Conservation (phyloP, 495 filamentous ascomycete species). For the Penicillium coffeae region DNA sequence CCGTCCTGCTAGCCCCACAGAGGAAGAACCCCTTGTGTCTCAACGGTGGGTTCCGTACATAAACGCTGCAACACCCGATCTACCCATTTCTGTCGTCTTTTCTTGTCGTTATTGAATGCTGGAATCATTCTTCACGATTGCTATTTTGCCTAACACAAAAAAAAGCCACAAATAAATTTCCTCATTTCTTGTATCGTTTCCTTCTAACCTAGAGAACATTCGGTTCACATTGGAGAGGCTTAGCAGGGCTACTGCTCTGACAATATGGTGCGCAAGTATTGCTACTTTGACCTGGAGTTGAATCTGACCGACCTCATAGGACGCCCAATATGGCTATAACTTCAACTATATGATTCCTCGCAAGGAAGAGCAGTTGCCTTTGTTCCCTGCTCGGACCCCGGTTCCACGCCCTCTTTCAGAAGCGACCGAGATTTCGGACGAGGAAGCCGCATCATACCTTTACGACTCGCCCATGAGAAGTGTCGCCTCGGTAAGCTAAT, state of each 20-base stretch:
- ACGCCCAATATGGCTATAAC: slow-evolving; percentile 3
- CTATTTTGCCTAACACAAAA: not conserved
- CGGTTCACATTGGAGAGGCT: not conserved
- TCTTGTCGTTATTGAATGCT: not conserved
- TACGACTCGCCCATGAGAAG: not conserved
- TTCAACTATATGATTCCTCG: slow-evolving; percentile 4
- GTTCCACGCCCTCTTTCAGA: slow-evolving; percentile 39
- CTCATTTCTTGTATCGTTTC: not conserved
- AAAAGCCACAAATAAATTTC: not conserved
- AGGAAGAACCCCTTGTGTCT: not conserved
- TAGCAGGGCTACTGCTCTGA: slow-evolving; percentile 1
- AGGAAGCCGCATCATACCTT: slow-evolving; percentile 37
- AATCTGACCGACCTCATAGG: not conserved
- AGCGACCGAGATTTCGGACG: slow-evolving; percentile 69
- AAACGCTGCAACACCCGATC: slow-evolving; percentile 6
- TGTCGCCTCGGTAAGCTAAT: not conserved
- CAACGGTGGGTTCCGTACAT: slow-evolving; percentile 4
- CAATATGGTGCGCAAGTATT: slow-evolving; percentile 5
- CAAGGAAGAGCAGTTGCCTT: slow-evolving; percentile 6
- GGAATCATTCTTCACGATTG: not conserved
- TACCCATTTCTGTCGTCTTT: slow-evolving; percentile 2
- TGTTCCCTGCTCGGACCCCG: slow-evolving; percentile 1
- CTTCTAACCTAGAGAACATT: not conserved
- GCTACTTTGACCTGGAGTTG: not conserved
- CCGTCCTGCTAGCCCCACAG: slow-evolving; percentile 6